Conservation (phyloP, 2,329 filamentous ascomycete genomes). For the Coniochaeta sp. region DNA sequence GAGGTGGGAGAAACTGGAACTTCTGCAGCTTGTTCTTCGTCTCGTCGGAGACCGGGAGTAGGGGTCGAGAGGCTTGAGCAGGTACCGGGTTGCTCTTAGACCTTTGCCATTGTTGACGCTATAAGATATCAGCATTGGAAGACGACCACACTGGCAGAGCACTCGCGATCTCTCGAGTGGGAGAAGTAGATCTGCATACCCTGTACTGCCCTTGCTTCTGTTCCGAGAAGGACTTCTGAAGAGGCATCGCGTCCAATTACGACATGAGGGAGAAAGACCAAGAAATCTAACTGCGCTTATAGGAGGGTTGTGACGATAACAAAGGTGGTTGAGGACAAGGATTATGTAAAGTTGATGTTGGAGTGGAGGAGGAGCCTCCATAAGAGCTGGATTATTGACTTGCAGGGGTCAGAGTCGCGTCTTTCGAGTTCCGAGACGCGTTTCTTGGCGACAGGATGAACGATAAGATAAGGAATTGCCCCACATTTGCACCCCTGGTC, state of each 20-base stretch:
- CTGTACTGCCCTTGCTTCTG: conserved; percentile 20
- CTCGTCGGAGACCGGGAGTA: conserved; percentile 46
- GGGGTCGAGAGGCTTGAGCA: conserved; percentile 28
- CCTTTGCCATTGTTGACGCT: conserved; percentile 44
- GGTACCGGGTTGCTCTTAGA: conserved; percentile 43
- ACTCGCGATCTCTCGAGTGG: neutral
- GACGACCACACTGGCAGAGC: neutral
- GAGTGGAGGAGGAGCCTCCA: neutral
- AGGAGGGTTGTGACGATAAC: neutral
- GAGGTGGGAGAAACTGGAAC: conserved; percentile 45
- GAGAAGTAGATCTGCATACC: neutral
- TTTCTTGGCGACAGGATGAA: neutral
- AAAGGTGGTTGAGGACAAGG: neutral
- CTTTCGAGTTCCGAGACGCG: neutral
- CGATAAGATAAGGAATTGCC: neutral
- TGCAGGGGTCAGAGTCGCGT: neutral
- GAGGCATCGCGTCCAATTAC: conserved; percentile 24
- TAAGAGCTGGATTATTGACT: neutral
- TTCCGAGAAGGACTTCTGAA: conserved; percentile 34
- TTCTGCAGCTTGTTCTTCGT: conserved; percentile 55
- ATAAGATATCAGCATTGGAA: conserved; percentile 15
- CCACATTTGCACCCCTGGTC: no score
- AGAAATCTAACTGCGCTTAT: neutral
- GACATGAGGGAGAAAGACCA: neutral
- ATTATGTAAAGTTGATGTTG: neutral